Conservation (phyloP, 352 stramenopile genomes). For the Globisporangium paroecandrum region DNA sequence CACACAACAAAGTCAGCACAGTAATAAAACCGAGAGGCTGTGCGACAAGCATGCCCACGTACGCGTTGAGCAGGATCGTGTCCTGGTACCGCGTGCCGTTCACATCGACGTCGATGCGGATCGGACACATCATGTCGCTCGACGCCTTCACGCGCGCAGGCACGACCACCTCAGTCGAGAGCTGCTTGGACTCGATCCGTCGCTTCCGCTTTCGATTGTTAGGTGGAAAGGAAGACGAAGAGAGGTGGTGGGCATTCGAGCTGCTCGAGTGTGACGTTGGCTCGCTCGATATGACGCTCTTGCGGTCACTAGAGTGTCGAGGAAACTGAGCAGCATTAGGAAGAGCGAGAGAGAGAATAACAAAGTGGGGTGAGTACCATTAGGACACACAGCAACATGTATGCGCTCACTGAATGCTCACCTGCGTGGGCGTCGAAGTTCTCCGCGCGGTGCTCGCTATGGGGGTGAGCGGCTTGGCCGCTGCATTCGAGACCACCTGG, state of each 20-base stretch:
- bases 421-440: slow-evolving; percentile 40
- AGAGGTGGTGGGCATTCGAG: not conserved
- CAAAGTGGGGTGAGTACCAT: not conserved
- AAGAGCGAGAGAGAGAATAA: not conserved
- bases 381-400: not conserved
- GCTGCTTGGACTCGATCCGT: slow-evolving; percentile 38
- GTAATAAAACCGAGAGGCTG: not conserved
- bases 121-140: slow-evolving; percentile 57
- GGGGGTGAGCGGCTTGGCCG: slow-evolving; percentile 32
- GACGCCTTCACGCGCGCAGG: slow-evolving; percentile 13
- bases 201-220: slow-evolving; percentile 64
- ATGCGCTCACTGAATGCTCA: slow-evolving; percentile 7
- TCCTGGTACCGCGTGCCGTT: slow-evolving; percentile 76
- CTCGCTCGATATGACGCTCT: slow-evolving; percentile 30
- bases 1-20: not conserved
- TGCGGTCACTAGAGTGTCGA: slow-evolving; percentile 30
- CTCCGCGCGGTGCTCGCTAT: slow-evolving; percentile 30
- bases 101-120: slow-evolving; percentile 76
- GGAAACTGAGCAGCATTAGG: slow-evolving; percentile 25
- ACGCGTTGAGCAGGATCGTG: slow-evolving; percentile 68
- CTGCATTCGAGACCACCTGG: slow-evolving; percentile 29
- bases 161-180: slow-evolving; percentile 17
- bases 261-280: slow-evolving; percentile 1
- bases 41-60: slow-evolving; percentile 12
- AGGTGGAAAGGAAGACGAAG: not conserved